phyloP scores from a whole-genome alignment of 148 eudicot species.

The Rhododendron simsii region DNA sequence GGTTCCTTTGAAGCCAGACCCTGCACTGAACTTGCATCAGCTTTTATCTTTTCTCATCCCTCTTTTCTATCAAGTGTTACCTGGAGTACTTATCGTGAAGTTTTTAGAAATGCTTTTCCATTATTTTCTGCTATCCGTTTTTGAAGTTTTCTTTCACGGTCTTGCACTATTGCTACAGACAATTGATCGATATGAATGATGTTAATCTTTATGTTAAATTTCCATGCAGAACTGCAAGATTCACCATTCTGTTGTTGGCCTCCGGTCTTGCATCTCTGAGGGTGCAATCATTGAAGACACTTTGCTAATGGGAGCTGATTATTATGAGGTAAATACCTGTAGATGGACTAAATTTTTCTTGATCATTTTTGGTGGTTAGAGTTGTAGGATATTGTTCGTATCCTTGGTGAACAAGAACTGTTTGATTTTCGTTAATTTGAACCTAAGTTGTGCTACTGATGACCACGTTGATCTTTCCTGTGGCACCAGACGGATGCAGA shows the following conservation, averaged over 20 bases:
- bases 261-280: slow-evolving; percentile 91
- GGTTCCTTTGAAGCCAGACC: background rate
- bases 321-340: slow-evolving; percentile 63
- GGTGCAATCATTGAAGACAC: slow-evolving; percentile 95
- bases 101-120: background rate
- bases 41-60: background rate
- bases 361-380: background rate
- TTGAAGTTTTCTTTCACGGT: too few species aligned
- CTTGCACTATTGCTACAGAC: too few species aligned
- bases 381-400: background rate
- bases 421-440: background rate
- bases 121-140: too few species aligned
- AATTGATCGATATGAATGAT: background rate
- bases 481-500: slow-evolving; percentile 80
- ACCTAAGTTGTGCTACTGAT: background rate
- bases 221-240: slow-evolving; percentile 76
- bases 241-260: slow-evolving; percentile 93
- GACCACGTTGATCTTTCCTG: background rate
- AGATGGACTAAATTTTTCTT: background rate
- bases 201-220: background rate
- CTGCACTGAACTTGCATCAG: background rate
- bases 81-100: background rate
- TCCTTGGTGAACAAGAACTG: background rate
- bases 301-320: slow-evolving; percentile 96
- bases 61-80: background rate